Evolutionary conservation across 2,329 filamentous ascomycete genomes (phyloP), one percentile per base, ranked within the genome.

Genomic region (Cordyceps cicadae): DNA sequence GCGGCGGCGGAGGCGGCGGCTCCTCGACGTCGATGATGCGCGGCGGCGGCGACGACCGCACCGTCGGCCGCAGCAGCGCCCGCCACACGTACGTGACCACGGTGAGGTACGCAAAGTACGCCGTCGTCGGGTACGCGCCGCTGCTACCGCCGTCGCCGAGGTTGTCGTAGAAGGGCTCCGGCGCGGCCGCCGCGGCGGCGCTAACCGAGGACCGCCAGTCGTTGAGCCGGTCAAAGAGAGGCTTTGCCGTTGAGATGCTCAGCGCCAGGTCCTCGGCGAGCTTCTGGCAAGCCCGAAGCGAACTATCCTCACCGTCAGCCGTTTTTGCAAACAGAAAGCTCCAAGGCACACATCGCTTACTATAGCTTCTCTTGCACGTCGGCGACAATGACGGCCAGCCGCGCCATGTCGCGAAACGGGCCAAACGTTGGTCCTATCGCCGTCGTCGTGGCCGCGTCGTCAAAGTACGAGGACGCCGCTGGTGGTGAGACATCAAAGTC

Each of bases 91-190:
- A 63, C 9, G 63, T 60, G 21, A 61, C 63, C 2, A 61, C 39
- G 45, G 54, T 63, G 2, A 64, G 60, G 53, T 64, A 62, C 14
- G 62, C 53, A 58, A 64, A 64, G 39, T 63, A 63, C 26, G 60
- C 51, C n/a, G 63, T 59, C 17, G 58, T 59, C 24, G 59, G 63
- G 48, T 62, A 63, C 5, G 21, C 3, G 15, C 15, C 26, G 32
- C 32, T 12, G 15, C 37, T 2, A 12, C 15, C 26, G 32, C 32
- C 15, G 15, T 29, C 32, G 32, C 3, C 52, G 11, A 14, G 15
- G 19, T 14, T 21, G 34, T 21, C 48, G 29, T 50, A n/a, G 24
- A 45, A 55, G 21, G 61, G 54, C 11, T 62, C 59, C 19, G 49
- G 43, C 8, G 51, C 29, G 29, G 29, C 29, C 3, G 29, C 29